Evolutionary conservation across 805 yeast species (phyloP).

Genomic region (Suhomyces faveliae): DNA sequence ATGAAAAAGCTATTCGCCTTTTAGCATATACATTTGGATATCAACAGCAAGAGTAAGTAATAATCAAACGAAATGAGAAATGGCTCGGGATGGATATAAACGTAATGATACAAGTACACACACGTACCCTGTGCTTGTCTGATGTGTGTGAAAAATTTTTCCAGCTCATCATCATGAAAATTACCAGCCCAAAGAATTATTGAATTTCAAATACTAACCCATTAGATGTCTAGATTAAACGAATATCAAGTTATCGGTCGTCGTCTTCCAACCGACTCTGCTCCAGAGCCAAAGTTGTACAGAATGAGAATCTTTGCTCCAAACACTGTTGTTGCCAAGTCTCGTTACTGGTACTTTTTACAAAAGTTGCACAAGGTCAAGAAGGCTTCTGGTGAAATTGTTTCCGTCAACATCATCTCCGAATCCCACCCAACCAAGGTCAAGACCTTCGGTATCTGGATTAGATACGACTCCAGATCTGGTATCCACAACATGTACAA

Average conservation of each 20-base stretch:
- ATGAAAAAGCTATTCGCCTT: conserved; percentile 2
- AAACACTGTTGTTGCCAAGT: conserved; percentile 98
- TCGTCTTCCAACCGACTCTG: conserved; percentile 98
- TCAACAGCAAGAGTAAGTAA: conserved; percentile 12
- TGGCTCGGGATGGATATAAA: background rate
- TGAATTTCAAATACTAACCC: conserved; percentile 9
- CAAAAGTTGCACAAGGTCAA: conserved; percentile 99
- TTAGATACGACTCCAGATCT: conserved; percentile 99
- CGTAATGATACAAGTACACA: background rate
- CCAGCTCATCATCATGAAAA: background rate
- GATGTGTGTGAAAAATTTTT: background rate
- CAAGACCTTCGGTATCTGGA: conserved; percentile 99
- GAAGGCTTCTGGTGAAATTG: conserved; percentile 99
- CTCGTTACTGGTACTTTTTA: conserved; percentile 99
- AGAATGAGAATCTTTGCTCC: conserved; percentile 99
- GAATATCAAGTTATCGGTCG: conserved; percentile 99
- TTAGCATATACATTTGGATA: conserved; percentile 9
- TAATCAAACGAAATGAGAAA: background rate
- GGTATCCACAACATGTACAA: conserved; percentile 99
- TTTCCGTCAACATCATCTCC: conserved; percentile 83
- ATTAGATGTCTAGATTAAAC: conserved; percentile 84
- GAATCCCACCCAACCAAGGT: conserved; percentile 99
- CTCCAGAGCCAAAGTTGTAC: conserved; percentile 99
- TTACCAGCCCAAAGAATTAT: background rate
- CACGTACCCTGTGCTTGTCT: background rate